A percentile compares a stretch with the other conserved stretches of the same genome.
Evolutionary conservation across 768 basidiomycete genomes (phyloP).

Genomic region (Lactarius indigo): DNA sequence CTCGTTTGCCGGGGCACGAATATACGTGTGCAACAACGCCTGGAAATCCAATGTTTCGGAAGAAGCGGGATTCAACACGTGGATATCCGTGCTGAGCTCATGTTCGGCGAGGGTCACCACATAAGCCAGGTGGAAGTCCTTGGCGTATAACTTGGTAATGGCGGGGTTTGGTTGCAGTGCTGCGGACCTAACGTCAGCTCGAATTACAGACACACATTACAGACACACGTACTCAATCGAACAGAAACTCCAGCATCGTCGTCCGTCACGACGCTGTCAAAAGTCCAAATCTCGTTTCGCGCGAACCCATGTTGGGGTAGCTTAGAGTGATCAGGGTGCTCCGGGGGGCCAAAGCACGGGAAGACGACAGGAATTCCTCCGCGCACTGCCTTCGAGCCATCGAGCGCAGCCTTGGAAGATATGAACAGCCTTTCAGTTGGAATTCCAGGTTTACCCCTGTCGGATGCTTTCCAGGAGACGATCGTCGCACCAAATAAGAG

Average conservation of each 20-base stretch:
- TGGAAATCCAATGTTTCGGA: slow-evolving; percentile 74
- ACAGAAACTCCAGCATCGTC: slow-evolving; percentile 71
- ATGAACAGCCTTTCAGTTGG: slow-evolving; percentile 74
- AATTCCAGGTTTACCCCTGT: slow-evolving; percentile 31
- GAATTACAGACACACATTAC: not conserved
- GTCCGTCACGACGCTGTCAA: slow-evolving; percentile 60
- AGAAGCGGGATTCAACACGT: slow-evolving; percentile 63
- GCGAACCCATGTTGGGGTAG: slow-evolving; percentile 92
- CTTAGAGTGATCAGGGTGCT: slow-evolving; percentile 63
- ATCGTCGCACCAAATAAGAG: slow-evolving; percentile 84
- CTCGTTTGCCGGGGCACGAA: slow-evolving; percentile 58
- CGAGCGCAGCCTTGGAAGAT: slow-evolving; percentile 72
- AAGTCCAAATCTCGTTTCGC: slow-evolving; percentile 70
- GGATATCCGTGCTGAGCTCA: slow-evolving; percentile 73
- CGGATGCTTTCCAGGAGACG: slow-evolving; percentile 74
- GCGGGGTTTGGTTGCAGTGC: slow-evolving; percentile 60
- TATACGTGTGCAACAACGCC: slow-evolving; percentile 89
- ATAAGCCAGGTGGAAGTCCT: slow-evolving; percentile 70
- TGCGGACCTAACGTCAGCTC: slow-evolving; percentile 29
- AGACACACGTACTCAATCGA: slow-evolving; percentile 58
- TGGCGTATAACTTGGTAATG: slow-evolving; percentile 57
- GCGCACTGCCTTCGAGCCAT: slow-evolving; percentile 75
- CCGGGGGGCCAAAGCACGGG: slow-evolving; percentile 86
- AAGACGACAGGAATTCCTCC: slow-evolving; percentile 65
- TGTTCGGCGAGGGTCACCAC: slow-evolving; percentile 75